Base-by-base conservation (phyloP, 345 rosid species). In the Citrus glauca region DNA sequence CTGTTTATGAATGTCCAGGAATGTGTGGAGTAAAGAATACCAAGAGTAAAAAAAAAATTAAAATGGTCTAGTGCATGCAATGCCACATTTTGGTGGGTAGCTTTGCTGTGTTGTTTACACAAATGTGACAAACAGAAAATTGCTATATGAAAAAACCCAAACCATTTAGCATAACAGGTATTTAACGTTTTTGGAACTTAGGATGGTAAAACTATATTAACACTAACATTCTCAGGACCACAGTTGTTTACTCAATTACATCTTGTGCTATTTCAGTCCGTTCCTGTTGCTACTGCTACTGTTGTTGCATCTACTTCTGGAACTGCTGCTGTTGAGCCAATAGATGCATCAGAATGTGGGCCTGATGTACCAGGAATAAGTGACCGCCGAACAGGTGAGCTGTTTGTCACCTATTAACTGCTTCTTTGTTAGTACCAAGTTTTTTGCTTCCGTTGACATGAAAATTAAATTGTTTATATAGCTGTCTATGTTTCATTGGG, bases 371-470 rank as follows among this genome's bases (percentile, higher is more conserved):
- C 89, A 7, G 83, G 87, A 74, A 91, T 85, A 62, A 86, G 87
- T 72, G 88, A 90, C 77, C 87, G 88, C 77, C 85, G 85, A 78
- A 86, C 88, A 77, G 99, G 99, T 96, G 80, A 78, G 82, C 83
- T 70, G 11, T 61, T 76, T 42, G 2, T 61, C 20, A 38, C 64
- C 67, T 30, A 66, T 57, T 14, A 69, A n/a, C 35, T 62, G 83
- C 62, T 63, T 65, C 72, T 74, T 65, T 45, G 17, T 55, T 25
- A 42, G 22, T 56, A 25, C 33, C 40, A 62, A 79, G 71, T 73
- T 69, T 13, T 62, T 67, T 45, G 61, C 66, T 32, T 69, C 61
- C 45, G 4, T 69, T 55, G 17, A 37, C 35, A 59, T 63, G 50
- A 33, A 64, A 71, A 53, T 63, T 38, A 27, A 64, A 71, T 50